Evolutionary conservation across 768 basidiomycete species (phyloP), one percentile per base, ranked within the genome.

Genomic region (Russula abietina): DNA sequence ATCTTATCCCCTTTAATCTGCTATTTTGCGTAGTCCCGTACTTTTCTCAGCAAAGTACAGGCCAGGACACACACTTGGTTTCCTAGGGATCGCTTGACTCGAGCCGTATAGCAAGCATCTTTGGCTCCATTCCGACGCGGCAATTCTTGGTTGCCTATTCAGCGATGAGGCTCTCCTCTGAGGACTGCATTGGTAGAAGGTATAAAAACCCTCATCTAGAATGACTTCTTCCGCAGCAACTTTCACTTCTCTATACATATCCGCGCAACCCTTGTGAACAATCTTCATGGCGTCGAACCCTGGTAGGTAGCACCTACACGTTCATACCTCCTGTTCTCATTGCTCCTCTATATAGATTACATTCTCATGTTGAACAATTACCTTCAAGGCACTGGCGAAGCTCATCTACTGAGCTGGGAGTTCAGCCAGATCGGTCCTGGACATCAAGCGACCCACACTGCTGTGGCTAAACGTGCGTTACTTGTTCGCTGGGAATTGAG

Each of bases 291-390:
- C 62, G 14, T 55, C 63, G 22, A 60, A 64, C 24, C 53, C 63
- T 32, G 63, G 63, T 64, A 39, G 3, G 63, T 3, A 26, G 26
- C 8, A 45, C 33, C 16, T 33, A 5, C 48, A 24, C 28, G n/a
- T 50, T 41, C 7, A 41, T 7, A 45, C 19, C 46, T 24, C 48
- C 2, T 14, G 24, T 56, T 22, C 54, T 60, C 39, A 64, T 41
- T 3, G 22, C 32, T 32, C 11, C 41, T n/a, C 14, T 22, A 10
- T 43, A 17, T 24, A 64, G 65, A 66, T 51, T 66, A 66, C 28
- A 55, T 66, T 38, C 65, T 66, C 54, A 57, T 66, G 49, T 55
- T 66, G 41, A 66, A 66, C 50, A 66, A 65, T n/a, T 60, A 66
- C 63, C 50, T 66, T 28, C 65, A 66, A 24, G 43, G 41, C 38